phyloP scores from a whole-genome alignment of 2,329 filamentous ascomycete genomes.

The Dactylonectria estremocensis region DNA sequence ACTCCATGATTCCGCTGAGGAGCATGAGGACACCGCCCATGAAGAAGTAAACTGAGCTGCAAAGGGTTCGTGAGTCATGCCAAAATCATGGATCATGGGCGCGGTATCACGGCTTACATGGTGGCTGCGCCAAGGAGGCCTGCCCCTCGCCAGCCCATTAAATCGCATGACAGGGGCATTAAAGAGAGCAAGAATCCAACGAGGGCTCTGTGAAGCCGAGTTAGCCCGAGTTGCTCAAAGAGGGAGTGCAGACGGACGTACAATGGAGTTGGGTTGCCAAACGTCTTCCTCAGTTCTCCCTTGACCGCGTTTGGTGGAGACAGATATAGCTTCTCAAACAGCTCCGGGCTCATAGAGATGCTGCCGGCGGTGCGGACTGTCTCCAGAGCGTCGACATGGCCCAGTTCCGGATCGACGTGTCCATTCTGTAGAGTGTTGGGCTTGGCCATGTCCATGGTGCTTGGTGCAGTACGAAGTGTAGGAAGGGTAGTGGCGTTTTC shows the following conservation, averaged over 20 bases:
- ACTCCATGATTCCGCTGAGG: conserved; percentile 67
- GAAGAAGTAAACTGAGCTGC: conserved; percentile 63
- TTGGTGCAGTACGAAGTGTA: neutral
- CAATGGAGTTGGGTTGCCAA: conserved; percentile 73
- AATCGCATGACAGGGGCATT: conserved; percentile 61
- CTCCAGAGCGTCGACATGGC: conserved; percentile 31
- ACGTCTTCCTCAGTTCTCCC: conserved; percentile 66
- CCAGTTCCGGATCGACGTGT: conserved; percentile 2
- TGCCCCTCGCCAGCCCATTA: conserved; percentile 69
- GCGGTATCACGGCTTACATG: conserved; percentile 63
- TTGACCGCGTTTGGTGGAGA: conserved; percentile 65
- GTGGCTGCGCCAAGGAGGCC: conserved; percentile 60
- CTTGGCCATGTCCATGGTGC: neutral
- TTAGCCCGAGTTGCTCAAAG: neutral
- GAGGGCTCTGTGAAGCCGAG: conserved; percentile 56
- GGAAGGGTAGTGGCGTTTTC: neutral
- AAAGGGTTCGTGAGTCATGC: neutral
- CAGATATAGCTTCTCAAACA: conserved; percentile 74
- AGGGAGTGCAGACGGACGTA: conserved; percentile 48
- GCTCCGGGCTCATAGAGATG: conserved; percentile 66
- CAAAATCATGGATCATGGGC: conserved; percentile 14
- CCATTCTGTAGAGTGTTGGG: conserved; percentile 41
- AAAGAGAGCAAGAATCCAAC: conserved; percentile 65
- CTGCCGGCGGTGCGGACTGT: conserved; percentile 46
- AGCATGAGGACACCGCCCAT: conserved; percentile 67